Conservation (phyloP, 257 asterid genomes). For the Solanum piurae region DNA sequence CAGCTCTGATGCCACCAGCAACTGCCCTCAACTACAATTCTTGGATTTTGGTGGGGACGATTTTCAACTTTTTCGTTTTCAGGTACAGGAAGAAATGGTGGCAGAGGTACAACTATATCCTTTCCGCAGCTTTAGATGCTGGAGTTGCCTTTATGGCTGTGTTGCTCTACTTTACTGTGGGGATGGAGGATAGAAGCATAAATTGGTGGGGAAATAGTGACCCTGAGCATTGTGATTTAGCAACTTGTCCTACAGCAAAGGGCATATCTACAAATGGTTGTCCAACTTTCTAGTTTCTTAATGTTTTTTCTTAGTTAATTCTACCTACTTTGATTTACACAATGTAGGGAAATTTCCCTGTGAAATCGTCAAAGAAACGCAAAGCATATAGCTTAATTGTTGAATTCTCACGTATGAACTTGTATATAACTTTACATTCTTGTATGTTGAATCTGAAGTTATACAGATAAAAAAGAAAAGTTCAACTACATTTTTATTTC, state of each 20-base stretch:
- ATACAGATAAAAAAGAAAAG: not conserved
- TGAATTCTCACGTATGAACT: not conserved
- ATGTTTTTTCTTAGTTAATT: not conserved
- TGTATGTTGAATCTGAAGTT: not conserved
- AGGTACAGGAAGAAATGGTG: constrained; percentile 65
- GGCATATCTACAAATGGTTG: constrained; percentile 42
- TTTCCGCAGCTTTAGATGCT: constrained; percentile 62
- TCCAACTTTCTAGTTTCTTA: constrained; percentile 22
- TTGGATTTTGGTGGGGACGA: constrained; percentile 53
- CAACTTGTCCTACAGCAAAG: constrained; percentile 61
- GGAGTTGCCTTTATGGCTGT: constrained; percentile 81
- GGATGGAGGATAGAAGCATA: constrained; percentile 23
- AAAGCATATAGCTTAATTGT: not conserved
- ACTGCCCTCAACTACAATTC: constrained; percentile 50
- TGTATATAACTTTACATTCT: not conserved
- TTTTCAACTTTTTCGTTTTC: constrained; percentile 55
- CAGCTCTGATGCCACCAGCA: constrained; percentile 56
- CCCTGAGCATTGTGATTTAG: constrained; percentile 61
- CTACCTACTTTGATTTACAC: not conserved
- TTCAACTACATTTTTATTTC: not conserved
- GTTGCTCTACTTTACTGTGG: constrained; percentile 40
- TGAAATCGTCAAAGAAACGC: not conserved
- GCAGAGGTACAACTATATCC: constrained; percentile 63
- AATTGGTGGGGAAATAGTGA: constrained; percentile 55
- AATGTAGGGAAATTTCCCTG: not conserved